phyloP scores from a whole-genome alignment of 495 filamentous ascomycete species.

The Terfezia boudieri region DNA sequence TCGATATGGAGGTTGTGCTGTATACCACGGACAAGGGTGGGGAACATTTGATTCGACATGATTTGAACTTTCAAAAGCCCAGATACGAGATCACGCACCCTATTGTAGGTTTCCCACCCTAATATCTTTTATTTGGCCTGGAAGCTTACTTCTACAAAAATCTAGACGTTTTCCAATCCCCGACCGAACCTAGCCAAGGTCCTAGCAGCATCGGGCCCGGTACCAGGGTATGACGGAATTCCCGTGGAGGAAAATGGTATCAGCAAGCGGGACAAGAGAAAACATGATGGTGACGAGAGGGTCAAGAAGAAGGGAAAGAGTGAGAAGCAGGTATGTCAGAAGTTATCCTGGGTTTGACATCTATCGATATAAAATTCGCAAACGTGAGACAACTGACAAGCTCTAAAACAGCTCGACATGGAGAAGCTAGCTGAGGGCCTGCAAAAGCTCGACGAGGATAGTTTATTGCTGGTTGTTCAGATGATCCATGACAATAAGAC shows the following conservation, averaged over 20 bases:
- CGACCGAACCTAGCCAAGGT: conserved; percentile 51
- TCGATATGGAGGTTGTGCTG: conserved; percentile 76
- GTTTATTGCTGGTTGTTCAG: conserved; percentile 82
- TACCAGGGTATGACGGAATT: conserved; percentile 45
- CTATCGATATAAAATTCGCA: neutral
- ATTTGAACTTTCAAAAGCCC: conserved; percentile 68
- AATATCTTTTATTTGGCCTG: neutral
- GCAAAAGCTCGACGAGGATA: conserved; percentile 64
- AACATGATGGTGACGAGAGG: conserved; percentile 35
- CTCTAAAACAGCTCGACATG: conserved; percentile 46
- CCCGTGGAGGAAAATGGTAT: conserved; percentile 16
- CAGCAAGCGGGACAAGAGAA: conserved; percentile 30
- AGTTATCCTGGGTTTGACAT: neutral
- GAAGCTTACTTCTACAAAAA: neutral
- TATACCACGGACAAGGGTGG: conserved; percentile 65
- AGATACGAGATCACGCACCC: conserved; percentile 68
- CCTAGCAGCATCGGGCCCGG: conserved; percentile 60
- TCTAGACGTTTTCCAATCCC: conserved; percentile 15
- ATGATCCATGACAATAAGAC: conserved; percentile 95
- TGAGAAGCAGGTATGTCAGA: conserved; percentile 36
- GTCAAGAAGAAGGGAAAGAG: conserved; percentile 55
- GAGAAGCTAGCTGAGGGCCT: conserved; percentile 92
- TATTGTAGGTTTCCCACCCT: conserved; percentile 31
- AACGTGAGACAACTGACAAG: conserved; percentile 2
- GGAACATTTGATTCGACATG: conserved; percentile 58